Conservation (phyloP, 1,284 basidiomycete species). For the Pseudozyma hubeiensis region DNA sequence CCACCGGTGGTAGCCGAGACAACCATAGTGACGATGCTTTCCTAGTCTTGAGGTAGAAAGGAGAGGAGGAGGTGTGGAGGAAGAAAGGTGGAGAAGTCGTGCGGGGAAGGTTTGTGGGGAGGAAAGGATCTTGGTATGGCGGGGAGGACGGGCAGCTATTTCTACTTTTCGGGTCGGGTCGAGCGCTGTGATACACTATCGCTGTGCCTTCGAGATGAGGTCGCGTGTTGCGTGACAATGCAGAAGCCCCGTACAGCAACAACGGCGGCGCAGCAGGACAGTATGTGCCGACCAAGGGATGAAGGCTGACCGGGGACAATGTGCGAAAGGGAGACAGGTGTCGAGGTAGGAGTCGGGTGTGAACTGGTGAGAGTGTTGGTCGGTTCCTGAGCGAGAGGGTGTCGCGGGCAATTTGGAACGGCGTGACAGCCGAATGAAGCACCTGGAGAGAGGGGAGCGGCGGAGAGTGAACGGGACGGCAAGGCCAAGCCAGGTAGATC, state of each 20-base stretch:
- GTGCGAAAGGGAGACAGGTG: too few species aligned
- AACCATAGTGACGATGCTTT: constrained; percentile 13
- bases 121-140: not conserved
- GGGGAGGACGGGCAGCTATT: constrained; percentile 3
- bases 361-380: too few species aligned
- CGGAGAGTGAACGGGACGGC: not conserved
- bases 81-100: not conserved
- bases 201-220: not conserved
- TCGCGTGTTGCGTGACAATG: not conserved
- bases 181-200: not conserved
- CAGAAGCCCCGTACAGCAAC: not conserved
- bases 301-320: too few species aligned
- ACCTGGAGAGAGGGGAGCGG: not conserved
- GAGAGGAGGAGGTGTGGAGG: not conserved
- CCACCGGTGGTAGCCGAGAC: constrained; percentile 6
- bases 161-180: constrained; percentile 4
- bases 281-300: too few species aligned
- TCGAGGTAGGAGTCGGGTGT: too few species aligned
- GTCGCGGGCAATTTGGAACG: too few species aligned
- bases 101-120: constrained; percentile 3
- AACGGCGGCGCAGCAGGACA: not conserved
- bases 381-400: constrained; percentile 1
- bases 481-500: not conserved
- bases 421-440: constrained; percentile 1
- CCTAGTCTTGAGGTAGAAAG: constrained; percentile 8